Conservation (phyloP, 2,329 filamentous ascomycete genomes). For the Paracoccidioides lutzii region DNA sequence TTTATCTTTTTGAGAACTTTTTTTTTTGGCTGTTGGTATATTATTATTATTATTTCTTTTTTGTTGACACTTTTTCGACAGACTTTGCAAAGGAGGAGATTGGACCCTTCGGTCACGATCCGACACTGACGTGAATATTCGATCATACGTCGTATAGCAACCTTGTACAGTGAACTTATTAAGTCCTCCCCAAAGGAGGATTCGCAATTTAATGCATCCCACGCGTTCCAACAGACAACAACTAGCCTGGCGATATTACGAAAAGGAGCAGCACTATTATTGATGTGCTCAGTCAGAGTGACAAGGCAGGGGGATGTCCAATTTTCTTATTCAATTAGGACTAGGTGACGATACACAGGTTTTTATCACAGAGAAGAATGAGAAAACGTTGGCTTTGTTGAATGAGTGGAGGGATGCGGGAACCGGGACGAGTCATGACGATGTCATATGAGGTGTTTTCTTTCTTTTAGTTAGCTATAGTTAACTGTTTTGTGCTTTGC, state of each 20-base stretch:
- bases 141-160: no score
- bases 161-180: no score
- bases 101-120: no score
- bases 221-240: slow-evolving; percentile 22
- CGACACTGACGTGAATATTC: no score
- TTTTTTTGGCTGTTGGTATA: not conserved
- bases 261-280: slow-evolving; percentile 43
- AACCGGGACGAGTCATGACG: slow-evolving; percentile 21
- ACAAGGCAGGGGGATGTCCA: slow-evolving; percentile 36
- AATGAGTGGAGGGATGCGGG: slow-evolving; percentile 39
- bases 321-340: slow-evolving; percentile 42
- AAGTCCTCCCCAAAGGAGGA: no score
- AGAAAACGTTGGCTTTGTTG: slow-evolving; percentile 31
- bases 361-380: slow-evolving; percentile 33
- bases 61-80: no score
- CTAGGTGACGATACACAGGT: slow-evolving; percentile 41
- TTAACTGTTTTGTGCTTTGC: no score
- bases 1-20: not conserved
- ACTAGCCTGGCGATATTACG: slow-evolving; percentile 43
- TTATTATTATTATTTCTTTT: no score
- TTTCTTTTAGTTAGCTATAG: not conserved
- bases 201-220: no score
- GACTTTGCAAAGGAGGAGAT: no score
- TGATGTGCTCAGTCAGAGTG: slow-evolving; percentile 42
- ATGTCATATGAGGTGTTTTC: not conserved